These are phyloP conservation scores for Guillardia theta DNA, from an alignment of 78 protist species.

Conservation along the genomic window DNA sequence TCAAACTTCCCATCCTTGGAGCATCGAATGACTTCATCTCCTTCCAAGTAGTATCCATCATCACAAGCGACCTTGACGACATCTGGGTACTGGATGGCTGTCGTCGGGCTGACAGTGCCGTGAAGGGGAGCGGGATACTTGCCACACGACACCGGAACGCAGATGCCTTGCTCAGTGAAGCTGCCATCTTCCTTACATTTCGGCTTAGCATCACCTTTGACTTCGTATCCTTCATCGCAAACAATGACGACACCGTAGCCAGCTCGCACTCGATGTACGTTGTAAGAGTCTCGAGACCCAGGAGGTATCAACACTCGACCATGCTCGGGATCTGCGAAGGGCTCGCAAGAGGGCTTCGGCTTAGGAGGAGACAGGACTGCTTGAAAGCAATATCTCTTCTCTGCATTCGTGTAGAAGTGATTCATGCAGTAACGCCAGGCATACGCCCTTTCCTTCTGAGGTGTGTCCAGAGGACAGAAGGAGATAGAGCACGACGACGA, in stretches of 20 bases:
- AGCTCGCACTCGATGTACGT: not conserved
- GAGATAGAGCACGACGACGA: not conserved
- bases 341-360: not conserved
- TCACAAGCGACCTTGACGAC: too few relatives aligned
- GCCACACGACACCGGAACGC: not conserved
- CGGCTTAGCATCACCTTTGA: not conserved
- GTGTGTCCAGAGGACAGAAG: not conserved
- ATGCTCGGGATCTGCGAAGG: not conserved
- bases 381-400: not conserved
- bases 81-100: too few relatives aligned
- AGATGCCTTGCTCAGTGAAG: not conserved
- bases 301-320: not conserved
- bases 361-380: not conserved
- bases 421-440: constrained; percentile 4
- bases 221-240: not conserved
- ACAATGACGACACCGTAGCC: not conserved
- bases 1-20: too few relatives aligned
- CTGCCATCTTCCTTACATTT: not conserved
- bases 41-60: too few relatives aligned
- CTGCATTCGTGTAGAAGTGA: not conserved
- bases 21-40: too few relatives aligned
- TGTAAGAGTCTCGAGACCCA: not conserved
- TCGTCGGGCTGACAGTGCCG: too few relatives aligned
- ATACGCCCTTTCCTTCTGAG: not conserved
- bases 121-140: too few relatives aligned